Evolutionary conservation across 2,329 filamentous ascomycete genomes (phyloP).

Genomic region (Aspergillus costaricaensis): DNA sequence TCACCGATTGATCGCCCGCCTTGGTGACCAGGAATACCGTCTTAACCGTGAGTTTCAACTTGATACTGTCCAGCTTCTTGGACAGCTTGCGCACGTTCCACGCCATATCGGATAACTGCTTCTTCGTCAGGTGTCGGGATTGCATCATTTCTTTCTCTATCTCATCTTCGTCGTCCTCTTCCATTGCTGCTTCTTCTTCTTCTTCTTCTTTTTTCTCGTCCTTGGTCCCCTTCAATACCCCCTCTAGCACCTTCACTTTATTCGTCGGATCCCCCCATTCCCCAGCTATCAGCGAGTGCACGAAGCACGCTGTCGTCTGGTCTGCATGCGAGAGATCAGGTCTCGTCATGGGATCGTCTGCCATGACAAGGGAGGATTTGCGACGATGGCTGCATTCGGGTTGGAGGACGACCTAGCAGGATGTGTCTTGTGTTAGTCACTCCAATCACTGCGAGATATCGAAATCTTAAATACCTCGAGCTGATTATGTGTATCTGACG

Average conservation of each 20-base stretch:
- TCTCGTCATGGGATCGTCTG: slow-evolving; percentile 42
- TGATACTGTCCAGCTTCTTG: slow-evolving; percentile 79
- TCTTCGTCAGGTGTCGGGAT: slow-evolving; percentile 85
- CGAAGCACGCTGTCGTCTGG: slow-evolving; percentile 59
- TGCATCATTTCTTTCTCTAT: slow-evolving; percentile 47
- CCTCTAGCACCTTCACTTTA: slow-evolving; percentile 3
- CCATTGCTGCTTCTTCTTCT: slow-evolving; percentile 16
- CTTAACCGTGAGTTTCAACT: slow-evolving; percentile 76
- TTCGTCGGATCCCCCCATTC: slow-evolving; percentile 30
- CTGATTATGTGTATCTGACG: slow-evolving; percentile 33
- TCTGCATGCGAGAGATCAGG: slow-evolving; percentile 38
- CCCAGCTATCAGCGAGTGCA: slow-evolving; percentile 58
- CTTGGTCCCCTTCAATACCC: slow-evolving; percentile 5
- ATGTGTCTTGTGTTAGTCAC: background rate
- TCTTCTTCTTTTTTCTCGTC: slow-evolving; percentile 10
- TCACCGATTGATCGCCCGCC: slow-evolving; percentile 79
- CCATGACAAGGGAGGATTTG: slow-evolving; percentile 60
- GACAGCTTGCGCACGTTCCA: slow-evolving; percentile 91
- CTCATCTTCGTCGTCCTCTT: slow-evolving; percentile 23
- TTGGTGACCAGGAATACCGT: slow-evolving; percentile 90
- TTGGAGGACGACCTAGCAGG: slow-evolving; percentile 58
- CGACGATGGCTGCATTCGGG: slow-evolving; percentile 55
- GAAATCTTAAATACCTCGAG: slow-evolving; percentile 34
- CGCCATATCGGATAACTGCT: slow-evolving; percentile 93
- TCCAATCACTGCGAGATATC: background rate